These are phyloP conservation scores for Bretschneidera sinensis DNA, from an alignment of 345 rosid species.

Conservation along the genomic window DNA sequence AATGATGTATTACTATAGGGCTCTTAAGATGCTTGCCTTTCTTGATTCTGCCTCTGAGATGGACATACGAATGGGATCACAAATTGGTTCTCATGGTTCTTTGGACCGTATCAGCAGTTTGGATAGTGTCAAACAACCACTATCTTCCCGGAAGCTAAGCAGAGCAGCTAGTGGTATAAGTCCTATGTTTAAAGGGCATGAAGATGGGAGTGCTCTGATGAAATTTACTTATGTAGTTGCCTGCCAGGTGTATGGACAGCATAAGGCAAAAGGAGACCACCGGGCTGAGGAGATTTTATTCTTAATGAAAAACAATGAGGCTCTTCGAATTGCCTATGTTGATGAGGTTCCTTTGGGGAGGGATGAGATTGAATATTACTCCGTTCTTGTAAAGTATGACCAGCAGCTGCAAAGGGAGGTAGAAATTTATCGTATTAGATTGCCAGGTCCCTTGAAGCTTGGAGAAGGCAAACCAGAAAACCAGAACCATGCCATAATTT, in stretches of 20 bases:
- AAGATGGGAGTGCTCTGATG: conserved; percentile 73
- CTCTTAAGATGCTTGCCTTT: conserved; percentile 54
- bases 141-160: conserved; percentile 33
- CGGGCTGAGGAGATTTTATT: conserved; percentile 74
- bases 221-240: conserved; percentile 84
- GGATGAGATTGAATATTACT: conserved; percentile 56
- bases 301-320: conserved; percentile 71
- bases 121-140: conserved; percentile 24
- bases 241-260: conserved; percentile 80
- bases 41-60: conserved; percentile 96
- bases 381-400: conserved; percentile 82
- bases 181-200: conserved; percentile 74
- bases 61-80: conserved; percentile 86
- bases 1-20: conserved; percentile 35
- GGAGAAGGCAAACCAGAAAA: conserved; percentile 98
- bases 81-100: conserved; percentile 43
- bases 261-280: conserved; percentile 59
- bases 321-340: conserved; percentile 89
- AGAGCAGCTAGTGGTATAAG: conserved; percentile 57
- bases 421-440: conserved; percentile 79
- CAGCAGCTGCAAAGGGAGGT: conserved; percentile 66
- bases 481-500: conserved; percentile 94
- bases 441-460: conserved; percentile 84
- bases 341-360: conserved; percentile 64
- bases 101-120: conserved; percentile 20